Percentiles rank a stretch among this genome's conserved stretches.
Conservation (phyloP, 2,329 filamentous ascomycete species). For the Calonectria pteridis region DNA sequence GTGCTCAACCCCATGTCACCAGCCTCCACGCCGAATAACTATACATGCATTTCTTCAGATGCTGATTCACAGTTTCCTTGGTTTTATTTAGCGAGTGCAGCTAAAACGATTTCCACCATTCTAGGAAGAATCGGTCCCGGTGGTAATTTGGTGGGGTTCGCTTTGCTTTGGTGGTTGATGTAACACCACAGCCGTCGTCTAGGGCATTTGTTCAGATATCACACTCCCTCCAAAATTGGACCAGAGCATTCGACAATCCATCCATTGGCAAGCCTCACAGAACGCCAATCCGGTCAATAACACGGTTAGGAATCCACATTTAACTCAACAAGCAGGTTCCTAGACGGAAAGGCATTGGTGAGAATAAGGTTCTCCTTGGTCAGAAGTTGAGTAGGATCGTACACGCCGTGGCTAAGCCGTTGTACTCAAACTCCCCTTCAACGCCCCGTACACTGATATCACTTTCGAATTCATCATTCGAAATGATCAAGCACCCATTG, state of each 20-base stretch:
- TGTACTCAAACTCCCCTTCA: constrained; percentile 11
- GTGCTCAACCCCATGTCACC: neutral
- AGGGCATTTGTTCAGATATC: neutral
- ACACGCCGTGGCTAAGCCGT: constrained; percentile 1
- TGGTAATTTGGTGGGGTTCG: neutral
- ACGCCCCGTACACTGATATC: neutral
- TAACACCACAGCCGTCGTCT: neutral
- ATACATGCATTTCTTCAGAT: neutral
- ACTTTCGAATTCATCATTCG: neutral
- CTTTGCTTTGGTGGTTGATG: neutral
- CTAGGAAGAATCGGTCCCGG: neutral
- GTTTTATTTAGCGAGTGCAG: neutral
- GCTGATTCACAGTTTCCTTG: neutral
- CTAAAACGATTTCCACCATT: neutral
- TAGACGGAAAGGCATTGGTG: constrained; percentile 8
- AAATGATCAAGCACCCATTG: neutral
- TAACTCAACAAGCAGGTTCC: neutral
- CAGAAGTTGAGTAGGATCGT: neutral
- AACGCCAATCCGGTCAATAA: neutral
- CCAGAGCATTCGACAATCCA: constrained; percentile 6
- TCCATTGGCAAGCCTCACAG: neutral
- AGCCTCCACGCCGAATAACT: neutral
- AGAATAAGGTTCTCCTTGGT: neutral
- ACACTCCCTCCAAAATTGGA: constrained; percentile 10
- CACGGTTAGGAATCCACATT: neutral